Evolutionary conservation across 192 early-diverging fungal species (phyloP).

Genomic region (Geranomyces variabilis): DNA sequence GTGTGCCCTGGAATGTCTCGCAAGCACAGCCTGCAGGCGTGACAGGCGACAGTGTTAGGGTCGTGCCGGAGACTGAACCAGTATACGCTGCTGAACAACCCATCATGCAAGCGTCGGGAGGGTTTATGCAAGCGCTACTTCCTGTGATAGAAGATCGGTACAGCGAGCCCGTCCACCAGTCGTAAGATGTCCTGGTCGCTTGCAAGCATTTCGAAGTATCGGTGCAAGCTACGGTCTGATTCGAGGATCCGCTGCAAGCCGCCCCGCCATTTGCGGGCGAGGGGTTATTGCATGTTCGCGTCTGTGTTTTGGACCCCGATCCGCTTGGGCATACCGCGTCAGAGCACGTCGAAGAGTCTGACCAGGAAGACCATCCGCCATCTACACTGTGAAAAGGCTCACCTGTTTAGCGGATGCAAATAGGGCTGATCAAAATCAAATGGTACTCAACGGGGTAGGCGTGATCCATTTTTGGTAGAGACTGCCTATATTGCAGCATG

Average conservation of each 20-base stretch:
- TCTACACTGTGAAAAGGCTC: background rate
- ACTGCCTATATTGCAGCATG: no score
- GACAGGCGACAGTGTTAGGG: background rate
- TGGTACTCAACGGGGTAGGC: no score
- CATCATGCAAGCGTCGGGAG: slow-evolving; percentile 3
- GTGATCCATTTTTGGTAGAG: no score
- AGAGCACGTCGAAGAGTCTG: background rate
- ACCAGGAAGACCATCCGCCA: background rate
- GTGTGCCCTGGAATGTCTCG: slow-evolving; percentile 3
- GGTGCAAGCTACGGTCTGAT: slow-evolving; percentile 1
- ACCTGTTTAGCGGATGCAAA: no score
- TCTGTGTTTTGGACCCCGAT: background rate
- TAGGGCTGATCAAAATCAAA: no score
- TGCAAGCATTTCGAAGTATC: background rate
- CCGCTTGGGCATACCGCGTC: background rate
- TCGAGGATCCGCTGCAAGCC: background rate
- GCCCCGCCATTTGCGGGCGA: background rate
- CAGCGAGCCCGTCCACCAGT: background rate
- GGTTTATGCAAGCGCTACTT: background rate
- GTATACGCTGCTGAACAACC: background rate
- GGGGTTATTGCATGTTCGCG: background rate
- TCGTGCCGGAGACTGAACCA: background rate
- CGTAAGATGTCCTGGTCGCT: background rate
- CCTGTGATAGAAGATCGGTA: background rate
- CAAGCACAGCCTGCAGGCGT: background rate